These are phyloP conservation scores for Rubus idaeus DNA, from an alignment of 306 rosid species.

Conservation along the genomic window DNA sequence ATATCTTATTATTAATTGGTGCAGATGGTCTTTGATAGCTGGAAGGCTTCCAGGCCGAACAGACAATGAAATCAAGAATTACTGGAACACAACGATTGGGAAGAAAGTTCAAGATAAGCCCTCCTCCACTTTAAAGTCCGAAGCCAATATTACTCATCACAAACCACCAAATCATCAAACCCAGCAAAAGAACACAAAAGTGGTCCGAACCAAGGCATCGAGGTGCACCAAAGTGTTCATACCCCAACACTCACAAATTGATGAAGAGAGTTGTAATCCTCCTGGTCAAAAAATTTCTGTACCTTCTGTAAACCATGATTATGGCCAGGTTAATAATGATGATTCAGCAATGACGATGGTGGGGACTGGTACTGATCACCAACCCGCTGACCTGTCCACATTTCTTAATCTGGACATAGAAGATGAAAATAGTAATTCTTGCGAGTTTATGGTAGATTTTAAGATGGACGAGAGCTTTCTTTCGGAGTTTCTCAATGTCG, in stretches of 20 bases:
- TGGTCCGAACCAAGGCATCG: slow-evolving; percentile 53
- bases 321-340: background rate
- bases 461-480: slow-evolving; percentile 42
- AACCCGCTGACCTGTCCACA: background rate
- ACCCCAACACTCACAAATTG: background rate
- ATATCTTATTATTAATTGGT: background rate
- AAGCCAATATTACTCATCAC: slow-evolving; percentile 9
- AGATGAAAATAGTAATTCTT: background rate
- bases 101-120: slow-evolving; percentile 40
- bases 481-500: slow-evolving; percentile 44
- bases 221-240: slow-evolving; percentile 51
- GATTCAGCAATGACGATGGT: background rate
- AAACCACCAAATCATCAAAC: background rate
- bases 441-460: slow-evolving; percentile 43
- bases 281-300: background rate
- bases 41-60: slow-evolving; percentile 87
- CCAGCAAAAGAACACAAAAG: slow-evolving; percentile 1
- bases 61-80: slow-evolving; percentile 82
- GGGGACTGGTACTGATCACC: background rate
- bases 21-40: slow-evolving; percentile 81
- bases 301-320: background rate
- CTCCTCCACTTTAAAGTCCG: background rate
- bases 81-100: slow-evolving; percentile 69
- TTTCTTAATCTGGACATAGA: slow-evolving; percentile 3
- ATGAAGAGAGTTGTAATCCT: background rate